These are phyloP conservation scores for Bauhinia variegata DNA, from an alignment of 306 rosid species.

Conservation along the genomic window DNA sequence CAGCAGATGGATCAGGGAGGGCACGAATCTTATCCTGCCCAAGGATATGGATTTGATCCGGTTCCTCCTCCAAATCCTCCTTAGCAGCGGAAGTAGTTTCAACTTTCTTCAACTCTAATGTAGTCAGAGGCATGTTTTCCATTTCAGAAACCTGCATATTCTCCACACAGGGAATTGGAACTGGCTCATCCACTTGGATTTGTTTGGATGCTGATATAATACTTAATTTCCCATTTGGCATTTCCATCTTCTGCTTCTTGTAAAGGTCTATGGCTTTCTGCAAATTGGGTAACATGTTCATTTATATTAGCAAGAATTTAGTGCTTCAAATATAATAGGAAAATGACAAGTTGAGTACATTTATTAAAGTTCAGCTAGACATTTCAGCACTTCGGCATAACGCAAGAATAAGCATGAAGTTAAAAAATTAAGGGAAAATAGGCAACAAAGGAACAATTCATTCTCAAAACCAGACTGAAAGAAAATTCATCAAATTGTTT, in stretches of 20 bases:
- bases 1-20: conserved; percentile 38
- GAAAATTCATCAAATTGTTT: conserved; percentile 29
- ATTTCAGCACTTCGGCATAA: no score
- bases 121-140: conserved; percentile 37
- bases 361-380: background rate
- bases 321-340: conserved; percentile 22
- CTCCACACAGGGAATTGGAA: conserved; percentile 41
- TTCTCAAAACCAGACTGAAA: background rate
- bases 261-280: conserved; percentile 86
- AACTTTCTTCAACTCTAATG: conserved; percentile 38
- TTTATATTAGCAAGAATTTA: conserved; percentile 24
- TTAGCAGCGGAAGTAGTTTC: conserved; percentile 36
- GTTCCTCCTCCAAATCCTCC: conserved; percentile 55
- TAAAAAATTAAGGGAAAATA: no score
- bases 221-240: conserved; percentile 49
- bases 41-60: conserved; percentile 41
- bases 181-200: conserved; percentile 47
- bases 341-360: conserved; percentile 15
- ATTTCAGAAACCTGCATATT: conserved; percentile 47
- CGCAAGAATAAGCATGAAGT: no score
- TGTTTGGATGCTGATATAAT: conserved; percentile 45
- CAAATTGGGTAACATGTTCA: conserved; percentile 38
- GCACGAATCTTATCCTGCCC: conserved; percentile 44
- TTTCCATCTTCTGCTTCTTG: conserved; percentile 73
- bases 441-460: background rate